These are phyloP conservation scores for Zymoseptoria ardabiliae DNA, from an alignment of 2,329 filamentous ascomycete genomes.

Conservation along the genomic window DNA sequence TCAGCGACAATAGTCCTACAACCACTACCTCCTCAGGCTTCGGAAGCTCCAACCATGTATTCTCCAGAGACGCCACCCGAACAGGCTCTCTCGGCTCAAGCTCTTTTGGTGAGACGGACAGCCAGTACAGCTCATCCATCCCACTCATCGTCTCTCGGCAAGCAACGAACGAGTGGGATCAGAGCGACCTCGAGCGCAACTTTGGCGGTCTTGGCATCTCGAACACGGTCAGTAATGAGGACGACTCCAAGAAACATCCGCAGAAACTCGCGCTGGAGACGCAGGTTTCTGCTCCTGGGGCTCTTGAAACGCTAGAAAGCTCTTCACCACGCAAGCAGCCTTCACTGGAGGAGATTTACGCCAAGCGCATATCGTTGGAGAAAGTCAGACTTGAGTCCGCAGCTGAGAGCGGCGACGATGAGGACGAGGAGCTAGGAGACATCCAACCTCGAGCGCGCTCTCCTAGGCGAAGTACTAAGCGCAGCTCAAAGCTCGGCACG, in stretches of 20 bases:
- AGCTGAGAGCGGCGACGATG: conserved; percentile 84
- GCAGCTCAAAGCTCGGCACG: conserved; percentile 74
- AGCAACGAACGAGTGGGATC: conserved; percentile 66
- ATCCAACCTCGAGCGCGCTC: conserved; percentile 57
- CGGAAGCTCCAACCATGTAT: conserved; percentile 44
- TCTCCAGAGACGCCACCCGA: conserved; percentile 10
- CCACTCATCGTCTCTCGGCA: conserved; percentile 64
- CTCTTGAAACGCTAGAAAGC: conserved; percentile 18
- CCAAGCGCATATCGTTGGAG: conserved; percentile 68
- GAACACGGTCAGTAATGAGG: conserved; percentile 13
- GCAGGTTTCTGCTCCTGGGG: conserved; percentile 59
- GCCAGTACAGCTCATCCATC: conserved; percentile 59
- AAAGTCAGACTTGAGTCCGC: conserved; percentile 61
- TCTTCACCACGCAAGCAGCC: conserved; percentile 51
- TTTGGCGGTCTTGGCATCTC: conserved; percentile 65
- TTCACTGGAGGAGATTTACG: conserved; percentile 65
- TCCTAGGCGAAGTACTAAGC: conserved; percentile 35
- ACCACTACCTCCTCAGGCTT: conserved; percentile 67
- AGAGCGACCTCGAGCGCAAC: conserved; percentile 42
- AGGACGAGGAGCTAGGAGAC: conserved; percentile 79
- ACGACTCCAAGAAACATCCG: conserved; percentile 14
- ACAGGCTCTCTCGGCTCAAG: conserved; percentile 73
- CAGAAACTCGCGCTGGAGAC: conserved; percentile 51
- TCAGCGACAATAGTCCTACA: conserved; percentile 70
- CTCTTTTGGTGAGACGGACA: conserved; percentile 79